A percentile compares a stretch with the other conserved stretches of the same genome.
Conservation (phyloP, 805 yeast species). For the Barnettozyma wickerhamii region DNA sequence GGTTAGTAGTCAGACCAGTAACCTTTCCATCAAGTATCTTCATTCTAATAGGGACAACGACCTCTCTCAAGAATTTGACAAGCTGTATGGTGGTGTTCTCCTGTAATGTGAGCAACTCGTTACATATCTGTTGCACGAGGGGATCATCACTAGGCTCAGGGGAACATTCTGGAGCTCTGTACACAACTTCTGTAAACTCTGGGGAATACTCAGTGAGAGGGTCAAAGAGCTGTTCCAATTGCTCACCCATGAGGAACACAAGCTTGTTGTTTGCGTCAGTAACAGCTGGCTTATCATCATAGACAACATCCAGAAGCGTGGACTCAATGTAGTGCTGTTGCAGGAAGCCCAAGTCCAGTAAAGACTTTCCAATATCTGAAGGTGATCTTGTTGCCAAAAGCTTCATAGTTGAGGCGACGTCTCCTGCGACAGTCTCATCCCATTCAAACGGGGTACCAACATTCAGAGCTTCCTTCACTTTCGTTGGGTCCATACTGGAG, state of each 20-base stretch:
- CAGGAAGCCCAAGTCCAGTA: slow-evolving; percentile 56
- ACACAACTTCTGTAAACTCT: slow-evolving; percentile 70
- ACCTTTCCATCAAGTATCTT: slow-evolving; percentile 55
- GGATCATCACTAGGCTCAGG: slow-evolving; percentile 26
- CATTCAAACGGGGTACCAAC: slow-evolving; percentile 33
- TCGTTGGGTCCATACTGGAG: slow-evolving; percentile 42
- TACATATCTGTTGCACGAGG: slow-evolving; percentile 50
- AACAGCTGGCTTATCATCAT: slow-evolving; percentile 46
- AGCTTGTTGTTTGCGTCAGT: slow-evolving; percentile 69
- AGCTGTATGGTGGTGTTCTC: slow-evolving; percentile 63
- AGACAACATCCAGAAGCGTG: slow-evolving; percentile 67
- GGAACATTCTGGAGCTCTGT: slow-evolving; percentile 50
- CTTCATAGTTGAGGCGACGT: slow-evolving; percentile 61
- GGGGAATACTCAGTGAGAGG: slow-evolving; percentile 91
- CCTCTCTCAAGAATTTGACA: slow-evolving; percentile 72
- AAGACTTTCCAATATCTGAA: slow-evolving; percentile 46
- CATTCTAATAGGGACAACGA: slow-evolving; percentile 73
- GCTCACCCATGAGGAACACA: slow-evolving; percentile 77
- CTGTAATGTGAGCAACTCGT: slow-evolving; percentile 68
- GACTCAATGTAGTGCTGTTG: slow-evolving; percentile 47
- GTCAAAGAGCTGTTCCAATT: slow-evolving; percentile 82
- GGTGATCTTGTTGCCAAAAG: slow-evolving; percentile 52
- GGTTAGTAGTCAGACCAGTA: slow-evolving; percentile 51
- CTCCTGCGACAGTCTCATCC: slow-evolving; percentile 88
- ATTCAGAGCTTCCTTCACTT: slow-evolving; percentile 13